Base-by-base conservation (phyloP, 2,329 filamentous ascomycete species). In the Colletotrichum sp. region DNA sequence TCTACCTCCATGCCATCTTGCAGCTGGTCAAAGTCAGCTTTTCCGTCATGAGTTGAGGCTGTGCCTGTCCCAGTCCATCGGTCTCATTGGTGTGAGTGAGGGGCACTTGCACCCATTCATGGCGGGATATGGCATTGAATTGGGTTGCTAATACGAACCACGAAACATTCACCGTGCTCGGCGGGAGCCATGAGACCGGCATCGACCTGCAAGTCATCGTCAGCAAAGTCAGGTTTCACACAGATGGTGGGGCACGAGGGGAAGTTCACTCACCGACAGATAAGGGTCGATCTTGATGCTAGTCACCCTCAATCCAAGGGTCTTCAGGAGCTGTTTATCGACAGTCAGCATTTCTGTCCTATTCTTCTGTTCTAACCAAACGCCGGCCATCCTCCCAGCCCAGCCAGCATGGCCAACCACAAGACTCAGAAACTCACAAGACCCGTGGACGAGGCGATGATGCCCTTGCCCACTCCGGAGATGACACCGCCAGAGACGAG, bases 241-340 rank as follows among this genome's bases (percentile, higher is more conserved):
- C 61, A 55, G 16, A 32, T 6, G 8, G 38, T 64, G 56, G 62
- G 62, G 32, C 21, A 58, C 26, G n/a, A 13, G 8, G 7, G 24
- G 6, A 13, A 28, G 6, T 66, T 66, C 32, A 68, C 75, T 75
- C 80, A 84, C 83, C 77, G 87, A 88, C 66, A 89, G 80, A 79
- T 89, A 88, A 8, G 87, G 87, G 78, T 91, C 89, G 75, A 90
- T 89, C 81, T 89, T 88, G 77, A 85, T 83, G 71, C 82, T 83
- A 78, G 87, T 89, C 73, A 95, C 93, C 86, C 94, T 95, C 75
- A 96, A 88, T 64, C 95, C 95, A 78, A 93, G 88, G 13, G 94
- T 95, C 89, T 97, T 96, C 80, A 97, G 91, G 78, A 97, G 88
- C 78, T 95, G 87, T 70, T 93, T 12, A 24, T 43, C 4, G 26